Conservation (phyloP, 2,329 filamentous ascomycete species). For the Penicillium griseofulvum region DNA sequence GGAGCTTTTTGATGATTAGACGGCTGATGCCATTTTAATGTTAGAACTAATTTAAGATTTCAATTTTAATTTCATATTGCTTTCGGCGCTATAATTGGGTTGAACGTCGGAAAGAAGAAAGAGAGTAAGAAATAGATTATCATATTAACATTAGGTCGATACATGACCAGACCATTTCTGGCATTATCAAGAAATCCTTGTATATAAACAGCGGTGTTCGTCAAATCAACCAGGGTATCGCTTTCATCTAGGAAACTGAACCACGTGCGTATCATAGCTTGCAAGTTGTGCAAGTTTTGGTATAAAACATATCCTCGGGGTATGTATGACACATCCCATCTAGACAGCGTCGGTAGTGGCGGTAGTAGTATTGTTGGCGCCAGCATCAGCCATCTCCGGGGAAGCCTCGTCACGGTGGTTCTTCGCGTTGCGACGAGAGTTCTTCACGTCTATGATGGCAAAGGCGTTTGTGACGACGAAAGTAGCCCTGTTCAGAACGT, state of each 20-base stretch:
- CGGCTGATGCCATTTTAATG: not conserved
- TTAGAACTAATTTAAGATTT: not conserved
- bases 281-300: not conserved
- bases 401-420: not conserved
- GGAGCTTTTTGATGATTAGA: not conserved
- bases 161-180: not conserved
- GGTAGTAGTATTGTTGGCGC: not conserved
- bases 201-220: constrained; percentile 1
- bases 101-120: not conserved
- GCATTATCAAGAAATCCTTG: not conserved
- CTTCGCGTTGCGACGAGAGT: constrained; percentile 17
- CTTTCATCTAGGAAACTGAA: not conserved
- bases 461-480: constrained; percentile 24
- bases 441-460: constrained; percentile 21
- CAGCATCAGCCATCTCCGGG: not conserved
- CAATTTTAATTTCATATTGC: not conserved
- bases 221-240: constrained; percentile 6
- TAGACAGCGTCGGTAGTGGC: not conserved
- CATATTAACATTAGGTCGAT: constrained; percentile 4
- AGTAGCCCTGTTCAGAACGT: constrained; percentile 14
- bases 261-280: not conserved
- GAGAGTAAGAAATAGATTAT: not conserved
- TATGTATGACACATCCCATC: not conserved
- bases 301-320: not conserved
- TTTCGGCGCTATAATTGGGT: not conserved